These are phyloP conservation scores for Phyllosticta paracitricarpa DNA, from an alignment of 2,329 filamentous ascomycete species.

Conservation along the genomic window DNA sequence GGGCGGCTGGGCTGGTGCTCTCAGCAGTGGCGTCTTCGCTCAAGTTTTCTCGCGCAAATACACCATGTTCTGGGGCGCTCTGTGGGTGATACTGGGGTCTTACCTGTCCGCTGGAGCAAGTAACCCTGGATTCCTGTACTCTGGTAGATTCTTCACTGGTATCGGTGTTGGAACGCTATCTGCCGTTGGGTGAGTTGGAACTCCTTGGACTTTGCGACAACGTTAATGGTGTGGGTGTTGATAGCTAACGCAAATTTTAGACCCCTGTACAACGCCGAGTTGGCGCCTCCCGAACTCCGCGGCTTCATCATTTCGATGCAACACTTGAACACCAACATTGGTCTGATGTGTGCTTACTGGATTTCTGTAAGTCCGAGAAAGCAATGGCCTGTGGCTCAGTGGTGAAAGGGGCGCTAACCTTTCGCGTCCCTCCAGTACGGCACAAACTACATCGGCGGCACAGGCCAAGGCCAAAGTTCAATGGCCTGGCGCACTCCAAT, in stretches of 20 bases:
- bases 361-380: slow-evolving; percentile 11
- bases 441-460: slow-evolving; percentile 28
- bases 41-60: slow-evolving; percentile 43
- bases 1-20: slow-evolving; percentile 40
- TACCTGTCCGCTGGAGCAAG: slow-evolving; percentile 38
- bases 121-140: slow-evolving; percentile 30
- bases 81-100: slow-evolving; percentile 29
- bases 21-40: slow-evolving; percentile 38
- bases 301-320: slow-evolving; percentile 22
- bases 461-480: slow-evolving; percentile 23
- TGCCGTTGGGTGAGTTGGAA: slow-evolving; percentile 23
- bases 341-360: slow-evolving; percentile 25
- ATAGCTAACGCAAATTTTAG: not conserved
- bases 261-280: slow-evolving; percentile 38
- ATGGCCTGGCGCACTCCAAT: slow-evolving; percentile 41
- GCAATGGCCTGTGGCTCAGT: not conserved
- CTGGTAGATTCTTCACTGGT: slow-evolving; percentile 41
- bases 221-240: slow-evolving; percentile 8
- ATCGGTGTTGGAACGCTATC: slow-evolving; percentile 41
- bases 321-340: slow-evolving; percentile 21
- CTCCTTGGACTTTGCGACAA: slow-evolving; percentile 1
- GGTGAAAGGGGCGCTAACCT: not conserved
- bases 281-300: slow-evolving; percentile 20
- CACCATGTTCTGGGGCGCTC: slow-evolving; percentile 42
- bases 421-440: slow-evolving; percentile 22